Conservation (phyloP, 805 yeast species). For the Candida andamanensis region DNA sequence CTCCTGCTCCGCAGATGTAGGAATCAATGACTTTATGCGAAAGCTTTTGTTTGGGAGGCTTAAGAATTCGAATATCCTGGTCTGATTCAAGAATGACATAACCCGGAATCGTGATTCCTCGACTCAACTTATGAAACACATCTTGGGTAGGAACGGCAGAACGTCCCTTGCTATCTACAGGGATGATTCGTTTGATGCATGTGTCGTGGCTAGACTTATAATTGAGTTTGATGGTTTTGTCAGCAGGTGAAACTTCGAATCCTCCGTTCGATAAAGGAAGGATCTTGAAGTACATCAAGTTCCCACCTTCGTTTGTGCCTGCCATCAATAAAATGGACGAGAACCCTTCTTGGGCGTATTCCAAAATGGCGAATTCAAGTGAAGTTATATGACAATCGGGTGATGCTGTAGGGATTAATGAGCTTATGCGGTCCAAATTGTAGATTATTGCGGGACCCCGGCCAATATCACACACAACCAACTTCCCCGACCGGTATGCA, state of each 20-base stretch:
- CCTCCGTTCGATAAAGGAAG: conserved; percentile 59
- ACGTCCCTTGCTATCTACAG: conserved; percentile 57
- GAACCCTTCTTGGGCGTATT: conserved; percentile 58
- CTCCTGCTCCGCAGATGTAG: conserved; percentile 41
- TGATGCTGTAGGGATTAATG: conserved; percentile 27
- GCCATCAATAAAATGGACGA: conserved; percentile 68
- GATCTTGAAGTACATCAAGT: conserved; percentile 58
- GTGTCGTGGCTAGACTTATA: conserved; percentile 45
- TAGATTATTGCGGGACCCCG: conserved; percentile 70
- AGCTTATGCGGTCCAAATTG: conserved; percentile 27
- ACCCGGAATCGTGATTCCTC: conserved; percentile 61
- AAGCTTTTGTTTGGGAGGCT: conserved; percentile 56
- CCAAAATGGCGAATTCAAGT: conserved; percentile 71
- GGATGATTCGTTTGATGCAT: conserved; percentile 50
- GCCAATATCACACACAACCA: conserved; percentile 66
- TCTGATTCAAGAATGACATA: conserved; percentile 50
- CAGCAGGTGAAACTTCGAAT: conserved; percentile 52
- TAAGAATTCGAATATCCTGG: conserved; percentile 58
- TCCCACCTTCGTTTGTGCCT: conserved; percentile 74
- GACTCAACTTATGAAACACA: conserved; percentile 51
- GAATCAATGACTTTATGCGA: conserved; percentile 60
- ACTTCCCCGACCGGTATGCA: conserved; percentile 70
- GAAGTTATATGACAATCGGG: conserved; percentile 44
- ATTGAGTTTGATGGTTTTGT: conserved; percentile 32
- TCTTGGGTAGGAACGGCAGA: conserved; percentile 61